Evolutionary conservation across 768 basidiomycete species (phyloP), one percentile per base, ranked within the genome.

Genomic region (Tricholoma sp.): DNA sequence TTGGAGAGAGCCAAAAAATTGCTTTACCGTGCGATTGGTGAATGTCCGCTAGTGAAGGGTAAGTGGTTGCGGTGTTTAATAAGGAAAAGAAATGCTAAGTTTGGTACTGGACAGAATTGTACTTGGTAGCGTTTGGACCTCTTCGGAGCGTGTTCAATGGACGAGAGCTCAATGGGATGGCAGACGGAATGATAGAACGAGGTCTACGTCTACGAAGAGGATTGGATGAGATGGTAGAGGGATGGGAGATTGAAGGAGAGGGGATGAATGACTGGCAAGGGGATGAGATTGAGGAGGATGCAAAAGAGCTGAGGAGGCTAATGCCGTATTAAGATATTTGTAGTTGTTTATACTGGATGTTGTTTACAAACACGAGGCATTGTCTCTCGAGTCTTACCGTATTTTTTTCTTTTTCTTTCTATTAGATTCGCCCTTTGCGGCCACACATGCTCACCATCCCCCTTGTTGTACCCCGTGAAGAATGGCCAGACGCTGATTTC

Each of bases 401-500:
- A 49, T 53, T 64, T 57, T 57, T 54, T 41, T 39, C 16, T 16
- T 43, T 8, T 32, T 32, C 31, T 32, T 1, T 16, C n/a, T 51
- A 51, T 14, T 16, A 11, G 14, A 16, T 14, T 37, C 35, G 34
- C 34, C 12, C 51, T 34, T 3, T 4, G 19, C 54, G 32, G 55
- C 52, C n/a, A n/a, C n/a, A n/a, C n/a, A 89, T 89, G 87, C 69
- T 77, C 56, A 73, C 85, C 52, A 75, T 84, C 39, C 83, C 82
- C 47, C 74, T 79, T 60, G 71, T 75, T 41, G 65, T 77, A 37
- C 70, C 79, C 55, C 80, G 82, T 60, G 90, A 93, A 72, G 89
- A 91, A 75, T 93, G 91, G 90, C 79, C 83, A 45, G 91, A 93
- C 71, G 87, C 88, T 59, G 91, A 93, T 72, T 92, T 93, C 67